A percentile compares a stretch with the other conserved stretches of the same genome.
phyloP scores from a whole-genome alignment of 345 rosid species.

The Populus euphratica region DNA sequence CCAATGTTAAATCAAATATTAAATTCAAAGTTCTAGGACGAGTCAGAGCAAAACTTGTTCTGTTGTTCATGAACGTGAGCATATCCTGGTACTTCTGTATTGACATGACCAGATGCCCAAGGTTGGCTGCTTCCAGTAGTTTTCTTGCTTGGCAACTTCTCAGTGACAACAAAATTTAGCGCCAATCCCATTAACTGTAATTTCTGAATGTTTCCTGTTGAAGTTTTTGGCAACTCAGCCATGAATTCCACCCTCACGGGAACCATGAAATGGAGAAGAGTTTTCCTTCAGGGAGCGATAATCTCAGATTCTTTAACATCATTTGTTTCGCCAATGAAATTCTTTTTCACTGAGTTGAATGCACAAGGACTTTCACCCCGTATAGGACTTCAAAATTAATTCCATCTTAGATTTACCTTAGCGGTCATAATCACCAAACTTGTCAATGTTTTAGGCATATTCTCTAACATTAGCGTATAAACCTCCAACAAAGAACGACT shows the following conservation, averaged over 20 bases:
- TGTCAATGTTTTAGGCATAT: no score
- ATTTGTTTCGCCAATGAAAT: conserved; percentile 14
- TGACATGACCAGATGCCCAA: not conserved
- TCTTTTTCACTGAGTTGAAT: conserved; percentile 20
- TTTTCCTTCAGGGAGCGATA: conserved; percentile 27
- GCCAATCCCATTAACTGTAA: conserved; percentile 32
- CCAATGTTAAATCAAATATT: not conserved
- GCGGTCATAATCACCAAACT: no score
- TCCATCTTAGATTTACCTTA: no score
- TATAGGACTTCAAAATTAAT: not conserved
- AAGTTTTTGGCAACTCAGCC: conserved; percentile 34
- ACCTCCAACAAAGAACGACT: no score
- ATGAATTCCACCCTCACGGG: conserved; percentile 40
- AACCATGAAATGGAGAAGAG: conserved; percentile 37
- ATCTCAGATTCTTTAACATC: conserved; percentile 33
- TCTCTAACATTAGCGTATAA: no score
- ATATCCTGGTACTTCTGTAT: conserved; percentile 1
- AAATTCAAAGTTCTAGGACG: conserved; percentile 25
- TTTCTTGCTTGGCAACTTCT: not conserved
- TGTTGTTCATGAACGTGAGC: not conserved
- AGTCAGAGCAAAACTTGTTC: conserved; percentile 27
- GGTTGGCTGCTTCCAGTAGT: not conserved
- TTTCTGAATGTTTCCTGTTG: conserved; percentile 41
- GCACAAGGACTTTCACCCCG: conserved; percentile 53
- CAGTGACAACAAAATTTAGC: conserved; percentile 9